Evolutionary conservation across 2,329 filamentous ascomycete species (phyloP), one percentile per base, ranked within the genome.

Genomic region (Penicillium sp.): DNA sequence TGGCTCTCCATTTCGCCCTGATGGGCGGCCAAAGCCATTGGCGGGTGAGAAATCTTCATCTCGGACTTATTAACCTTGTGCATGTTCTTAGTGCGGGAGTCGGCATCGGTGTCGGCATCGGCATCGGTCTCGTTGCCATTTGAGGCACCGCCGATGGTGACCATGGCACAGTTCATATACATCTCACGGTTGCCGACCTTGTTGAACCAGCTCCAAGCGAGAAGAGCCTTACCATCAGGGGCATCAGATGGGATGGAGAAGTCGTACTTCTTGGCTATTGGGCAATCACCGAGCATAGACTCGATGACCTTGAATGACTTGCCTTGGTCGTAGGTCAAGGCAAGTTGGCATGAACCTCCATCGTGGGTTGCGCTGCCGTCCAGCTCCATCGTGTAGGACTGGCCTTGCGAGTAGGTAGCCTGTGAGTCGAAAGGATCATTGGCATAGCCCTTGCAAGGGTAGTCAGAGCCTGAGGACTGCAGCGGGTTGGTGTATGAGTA

Each of bases 121-220:
- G 59, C 52, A 6, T 51, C 53, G n/a, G 29, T 39, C 33, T 58
- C 16, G 16, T 49, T 50, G 31, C 54, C 45, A 6, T 35, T 54
- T 4, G 60, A 50, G 23, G 27, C 21, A 26, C 71, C 71, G 2
- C 75, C 69, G 35, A 92, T 86, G 60, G 83, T 85, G 65, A 93
- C 83, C 51, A 84, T 80, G 8, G 90, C 90, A 69, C 91, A 95
- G 77, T 92, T 91, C 88, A 92, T 92, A 82, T 95, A 95, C 84
- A 90, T 90, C 73, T 93, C 90, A 48, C 90, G 83, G 76, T 92
- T 92, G 26, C 90, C 90, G 42, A 89, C 75, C 62, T 86, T 79
- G 79, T 92, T 92, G 77, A 90, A 88, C 88, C 88, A 91, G 26
- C 85, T 86, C 91, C 91, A 93, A 37, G 86, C 85, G 50, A 93